These are phyloP conservation scores for Rutstroemia sp. DNA, from an alignment of 2,329 filamentous ascomycete species.

Conservation along the genomic window DNA sequence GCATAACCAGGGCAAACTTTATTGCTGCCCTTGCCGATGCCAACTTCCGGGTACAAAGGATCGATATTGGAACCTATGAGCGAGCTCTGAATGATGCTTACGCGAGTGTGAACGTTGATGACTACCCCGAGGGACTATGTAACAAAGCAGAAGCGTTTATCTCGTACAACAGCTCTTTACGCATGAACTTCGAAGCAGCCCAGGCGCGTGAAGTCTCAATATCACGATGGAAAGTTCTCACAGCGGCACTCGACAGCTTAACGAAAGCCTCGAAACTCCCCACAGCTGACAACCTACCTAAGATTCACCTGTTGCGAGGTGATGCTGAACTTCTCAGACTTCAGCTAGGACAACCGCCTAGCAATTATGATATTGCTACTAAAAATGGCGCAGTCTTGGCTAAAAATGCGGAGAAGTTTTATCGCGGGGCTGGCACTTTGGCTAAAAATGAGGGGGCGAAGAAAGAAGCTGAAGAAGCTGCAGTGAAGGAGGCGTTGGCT, in stretches of 20 bases:
- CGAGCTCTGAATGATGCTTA: slow-evolving; percentile 25
- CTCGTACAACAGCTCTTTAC: slow-evolving; percentile 38
- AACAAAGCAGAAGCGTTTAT: slow-evolving; percentile 50
- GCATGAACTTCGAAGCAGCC: slow-evolving; percentile 29
- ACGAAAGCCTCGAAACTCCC: slow-evolving; percentile 44
- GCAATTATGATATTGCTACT: slow-evolving; percentile 34
- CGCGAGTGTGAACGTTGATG: slow-evolving; percentile 4
- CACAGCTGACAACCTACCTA: slow-evolving; percentile 40
- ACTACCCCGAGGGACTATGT: slow-evolving; percentile 38
- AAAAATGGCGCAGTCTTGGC: slow-evolving; percentile 40
- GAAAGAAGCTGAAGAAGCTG: slow-evolving; percentile 37
- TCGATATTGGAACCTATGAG: slow-evolving; percentile 46
- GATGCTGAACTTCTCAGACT: slow-evolving; percentile 48
- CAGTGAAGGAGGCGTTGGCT: slow-evolving; percentile 40
- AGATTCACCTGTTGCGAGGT: slow-evolving; percentile 46
- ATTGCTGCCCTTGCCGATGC: slow-evolving; percentile 47
- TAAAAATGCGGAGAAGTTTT: slow-evolving; percentile 51
- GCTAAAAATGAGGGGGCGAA: slow-evolving; percentile 32
- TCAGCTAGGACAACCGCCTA: slow-evolving; percentile 40
- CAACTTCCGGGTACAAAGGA: slow-evolving; percentile 43
- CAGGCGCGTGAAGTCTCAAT: slow-evolving; percentile 9
- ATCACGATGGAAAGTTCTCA: slow-evolving; percentile 45
- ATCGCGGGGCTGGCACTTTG: slow-evolving; percentile 39
- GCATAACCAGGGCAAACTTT: slow-evolving; percentile 47
- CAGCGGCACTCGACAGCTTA: slow-evolving; percentile 41